Evolutionary conservation across 2,329 filamentous ascomycete species (phyloP).

Genomic region (Teratosphaeria viscida): DNA sequence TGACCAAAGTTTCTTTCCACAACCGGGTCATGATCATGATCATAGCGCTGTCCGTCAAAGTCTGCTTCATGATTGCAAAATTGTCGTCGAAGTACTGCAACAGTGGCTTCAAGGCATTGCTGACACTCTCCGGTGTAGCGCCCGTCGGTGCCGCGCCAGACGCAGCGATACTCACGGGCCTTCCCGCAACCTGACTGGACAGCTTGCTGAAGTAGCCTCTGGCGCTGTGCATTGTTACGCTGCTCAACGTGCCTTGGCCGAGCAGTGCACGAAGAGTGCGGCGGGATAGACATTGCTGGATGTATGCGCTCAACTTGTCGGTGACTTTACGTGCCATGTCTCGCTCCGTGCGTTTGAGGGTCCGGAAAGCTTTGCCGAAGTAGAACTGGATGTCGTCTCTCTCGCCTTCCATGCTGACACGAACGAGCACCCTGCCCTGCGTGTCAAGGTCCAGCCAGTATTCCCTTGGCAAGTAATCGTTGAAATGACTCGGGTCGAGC

Average conservation of each 20-base stretch:
- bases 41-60: slow-evolving; percentile 91
- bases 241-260: slow-evolving; percentile 52
- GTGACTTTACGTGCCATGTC: slow-evolving; percentile 98
- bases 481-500: slow-evolving; percentile 93
- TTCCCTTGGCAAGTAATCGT: slow-evolving; percentile 88
- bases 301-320: slow-evolving; percentile 94
- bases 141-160: neutral
- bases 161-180: slow-evolving; percentile 15
- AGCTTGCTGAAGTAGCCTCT: slow-evolving; percentile 50
- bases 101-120: slow-evolving; percentile 70
- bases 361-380: slow-evolving; percentile 92
- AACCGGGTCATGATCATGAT: slow-evolving; percentile 93
- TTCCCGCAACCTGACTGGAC: slow-evolving; percentile 27
- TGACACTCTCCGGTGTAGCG: slow-evolving; percentile 58
- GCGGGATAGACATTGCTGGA: slow-evolving; percentile 76
- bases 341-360: slow-evolving; percentile 86
- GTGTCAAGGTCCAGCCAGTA: slow-evolving; percentile 98
- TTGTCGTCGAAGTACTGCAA: slow-evolving; percentile 97
- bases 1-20: slow-evolving; percentile 94
- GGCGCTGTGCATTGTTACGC: slow-evolving; percentile 51
- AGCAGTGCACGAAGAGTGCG: slow-evolving; percentile 68
- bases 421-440: slow-evolving; percentile 76
- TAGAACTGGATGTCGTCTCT: slow-evolving; percentile 97
- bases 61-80: slow-evolving; percentile 97
- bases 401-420: slow-evolving; percentile 98